phyloP scores from a whole-genome alignment of 129 eudicot genomes.

The Mikania micrantha region DNA sequence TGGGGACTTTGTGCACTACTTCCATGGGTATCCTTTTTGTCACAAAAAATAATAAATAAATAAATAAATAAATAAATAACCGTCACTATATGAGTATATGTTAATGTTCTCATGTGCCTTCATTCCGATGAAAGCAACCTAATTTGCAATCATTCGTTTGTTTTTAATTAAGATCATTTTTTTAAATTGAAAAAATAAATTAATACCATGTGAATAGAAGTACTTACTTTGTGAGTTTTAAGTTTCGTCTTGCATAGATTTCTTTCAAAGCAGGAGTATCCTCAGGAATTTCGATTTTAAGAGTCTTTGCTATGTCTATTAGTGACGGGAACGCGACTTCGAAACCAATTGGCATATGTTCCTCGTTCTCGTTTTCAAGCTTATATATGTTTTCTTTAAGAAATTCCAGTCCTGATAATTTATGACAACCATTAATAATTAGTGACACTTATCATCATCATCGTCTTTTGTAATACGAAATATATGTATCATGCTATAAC shows the following conservation, averaged over 20 bases:
- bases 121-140: not conserved
- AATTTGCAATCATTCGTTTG: not conserved
- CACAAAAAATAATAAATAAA: not conserved
- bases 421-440: not conserved
- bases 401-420: constrained; percentile 44
- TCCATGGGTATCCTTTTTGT: constrained; percentile 71
- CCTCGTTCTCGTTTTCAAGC: constrained; percentile 64
- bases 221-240: constrained; percentile 80
- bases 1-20: constrained; percentile 74
- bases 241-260: constrained; percentile 57
- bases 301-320: constrained; percentile 56
- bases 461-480: no score
- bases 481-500: no score
- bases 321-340: constrained; percentile 96
- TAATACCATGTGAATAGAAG: no score
- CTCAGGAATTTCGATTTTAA: constrained; percentile 50
- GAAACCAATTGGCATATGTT: constrained; percentile 96
- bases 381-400: constrained; percentile 50
- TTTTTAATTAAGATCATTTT: no score
- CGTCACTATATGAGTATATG: constrained; percentile 4
- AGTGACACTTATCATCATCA: not conserved
- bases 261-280: constrained; percentile 57
- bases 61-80: not conserved
- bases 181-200: no score
- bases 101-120: not conserved